These are phyloP conservation scores for Fusarium sp. DNA, from an alignment of 2,329 filamentous ascomycete species.

Conservation along the genomic window DNA sequence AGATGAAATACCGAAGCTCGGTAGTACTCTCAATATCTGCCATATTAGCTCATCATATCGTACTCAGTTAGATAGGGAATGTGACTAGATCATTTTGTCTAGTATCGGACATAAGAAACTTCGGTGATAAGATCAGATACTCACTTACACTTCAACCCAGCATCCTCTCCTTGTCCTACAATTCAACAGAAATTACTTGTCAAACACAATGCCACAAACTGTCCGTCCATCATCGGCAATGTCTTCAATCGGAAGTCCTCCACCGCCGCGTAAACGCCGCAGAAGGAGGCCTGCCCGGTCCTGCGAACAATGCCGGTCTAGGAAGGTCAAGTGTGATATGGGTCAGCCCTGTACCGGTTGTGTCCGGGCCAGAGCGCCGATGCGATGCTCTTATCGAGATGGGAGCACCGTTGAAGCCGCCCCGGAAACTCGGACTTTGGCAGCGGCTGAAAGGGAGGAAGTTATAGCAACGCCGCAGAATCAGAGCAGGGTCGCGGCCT, in stretches of 20 bases:
- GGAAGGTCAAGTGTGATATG: slow-evolving; percentile 41
- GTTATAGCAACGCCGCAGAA: background rate
- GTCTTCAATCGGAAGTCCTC: slow-evolving; percentile 11
- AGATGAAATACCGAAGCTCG: background rate
- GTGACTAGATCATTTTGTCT: background rate
- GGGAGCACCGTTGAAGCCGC: slow-evolving; percentile 5
- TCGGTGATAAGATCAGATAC: slow-evolving; percentile 34
- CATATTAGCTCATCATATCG: too few species aligned
- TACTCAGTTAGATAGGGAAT: too few species aligned
- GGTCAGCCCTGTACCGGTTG: slow-evolving; percentile 42
- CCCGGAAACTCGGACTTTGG: background rate
- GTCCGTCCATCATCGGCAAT: slow-evolving; percentile 4
- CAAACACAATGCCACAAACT: background rate
- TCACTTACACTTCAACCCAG: slow-evolving; percentile 19
- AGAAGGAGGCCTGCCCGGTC: slow-evolving; percentile 42
- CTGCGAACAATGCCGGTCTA: slow-evolving; percentile 44
- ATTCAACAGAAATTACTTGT: background rate
- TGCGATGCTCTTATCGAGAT: slow-evolving; percentile 44
- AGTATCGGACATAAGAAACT: slow-evolving; percentile 11
- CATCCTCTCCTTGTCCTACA: background rate
- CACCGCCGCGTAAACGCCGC: slow-evolving; percentile 36
- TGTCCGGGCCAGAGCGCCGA: slow-evolving; percentile 39
- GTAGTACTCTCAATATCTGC: background rate
- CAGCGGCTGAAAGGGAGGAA: slow-evolving; percentile 2
- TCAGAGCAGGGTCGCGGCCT: background rate